Base-by-base conservation (phyloP, 2,329 filamentous ascomycete genomes). In the Amesomyces nigricolor region DNA sequence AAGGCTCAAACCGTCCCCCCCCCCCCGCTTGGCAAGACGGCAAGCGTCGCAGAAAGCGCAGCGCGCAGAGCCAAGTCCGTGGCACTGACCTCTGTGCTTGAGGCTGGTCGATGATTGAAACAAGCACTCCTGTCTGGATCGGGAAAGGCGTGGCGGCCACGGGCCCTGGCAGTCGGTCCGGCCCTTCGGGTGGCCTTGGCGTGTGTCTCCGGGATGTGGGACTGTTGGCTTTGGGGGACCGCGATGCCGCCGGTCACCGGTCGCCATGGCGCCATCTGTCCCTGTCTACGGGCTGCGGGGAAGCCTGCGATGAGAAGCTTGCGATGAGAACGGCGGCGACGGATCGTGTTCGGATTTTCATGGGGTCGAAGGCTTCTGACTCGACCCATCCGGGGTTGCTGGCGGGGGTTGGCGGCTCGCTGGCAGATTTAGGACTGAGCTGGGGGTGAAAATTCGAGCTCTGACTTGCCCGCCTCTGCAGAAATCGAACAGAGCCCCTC, bases 81-180 rank as follows among this genome's bases (percentile, higher is more conserved):
- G 40, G 60, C 61, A 62, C 54, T 62, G 61, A 64, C 58, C 48
- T 51, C 50, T 8, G 45, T 30, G 53, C 44, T 50, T 53, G 45
- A 57, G 56, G 58, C 39, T 58, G 38, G 62, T 56, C 58, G 62
- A 63, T 61, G 59, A 54, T 22, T 59, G 56, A 60, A 47, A 53
- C 58, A 57, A 57, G 57, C 47, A 60, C 57, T 58, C 52, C 58
- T 60, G 49, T 62, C 58, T 39, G 45, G 16, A 62, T 62, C 57
- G 56, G 59, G 62, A 53, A 58, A 59, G 56, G 54, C 51, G 56
- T 48, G 49, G 53, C 40, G 50, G 38, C 50, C 49, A 60, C 53
- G 35, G 53, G 57, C 58, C 60, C 38, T 50, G 45, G 50, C 35
- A 29, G 57, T 58, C 53, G 53, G 58, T 53, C 58, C 54, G 58